Conservation (phyloP, 2,329 filamentous ascomycete species). For the Trichophyton verrucosum region DNA sequence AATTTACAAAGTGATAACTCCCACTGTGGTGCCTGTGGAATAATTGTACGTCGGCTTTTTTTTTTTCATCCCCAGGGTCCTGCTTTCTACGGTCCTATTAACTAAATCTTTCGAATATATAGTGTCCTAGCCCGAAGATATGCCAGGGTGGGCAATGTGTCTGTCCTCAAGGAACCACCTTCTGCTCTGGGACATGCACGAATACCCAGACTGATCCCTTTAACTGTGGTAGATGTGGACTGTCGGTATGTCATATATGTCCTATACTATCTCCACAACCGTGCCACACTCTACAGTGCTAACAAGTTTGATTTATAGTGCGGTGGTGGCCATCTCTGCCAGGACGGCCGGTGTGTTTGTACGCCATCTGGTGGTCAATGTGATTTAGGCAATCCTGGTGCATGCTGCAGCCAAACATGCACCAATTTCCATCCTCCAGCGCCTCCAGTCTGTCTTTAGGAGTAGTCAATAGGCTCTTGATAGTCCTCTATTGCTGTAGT, state of each 20-base stretch:
- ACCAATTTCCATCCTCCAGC: background rate
- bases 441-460: background rate
- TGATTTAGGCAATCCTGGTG: background rate
- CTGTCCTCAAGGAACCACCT: background rate
- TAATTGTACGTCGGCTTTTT: background rate
- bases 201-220: background rate
- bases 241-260: background rate
- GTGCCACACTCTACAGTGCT: background rate
- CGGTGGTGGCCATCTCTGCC: background rate
- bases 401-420: background rate
- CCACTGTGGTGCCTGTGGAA: background rate
- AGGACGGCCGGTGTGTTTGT: background rate
- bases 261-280: background rate
- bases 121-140: background rate
- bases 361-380: background rate
- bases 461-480: background rate
- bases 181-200: background rate
- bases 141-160: background rate
- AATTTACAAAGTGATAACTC: background rate
- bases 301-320: background rate
- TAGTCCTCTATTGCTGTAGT: background rate
- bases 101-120: background rate
- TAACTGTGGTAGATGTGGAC: background rate
- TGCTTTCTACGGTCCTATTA: background rate
- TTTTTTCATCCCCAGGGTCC: too few relatives aligned